Conservation (phyloP, 83 land plant genomes). For the Isoetes engelmannii region DNA sequence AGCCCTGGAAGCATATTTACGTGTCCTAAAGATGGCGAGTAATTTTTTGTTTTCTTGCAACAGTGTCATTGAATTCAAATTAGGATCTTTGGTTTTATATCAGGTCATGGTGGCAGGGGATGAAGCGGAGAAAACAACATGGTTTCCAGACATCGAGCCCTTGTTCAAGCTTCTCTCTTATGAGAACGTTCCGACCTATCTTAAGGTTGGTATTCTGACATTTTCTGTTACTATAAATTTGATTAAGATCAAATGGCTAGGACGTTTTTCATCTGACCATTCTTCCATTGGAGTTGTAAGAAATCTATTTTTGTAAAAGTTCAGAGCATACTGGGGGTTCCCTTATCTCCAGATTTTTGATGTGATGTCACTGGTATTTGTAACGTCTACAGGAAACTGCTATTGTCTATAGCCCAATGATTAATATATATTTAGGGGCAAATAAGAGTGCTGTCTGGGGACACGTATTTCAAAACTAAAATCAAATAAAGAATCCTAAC, state of each 20-base stretch:
- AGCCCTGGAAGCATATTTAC: slow-evolving; percentile 85
- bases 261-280: not conserved
- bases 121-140: slow-evolving; percentile 64
- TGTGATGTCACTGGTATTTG: too few relatives aligned
- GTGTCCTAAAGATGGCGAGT: slow-evolving; percentile 71
- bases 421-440: too few relatives aligned
- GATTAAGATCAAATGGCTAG: not conserved
- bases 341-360: too few relatives aligned
- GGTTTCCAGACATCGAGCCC: slow-evolving; percentile 97
- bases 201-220: slow-evolving; percentile 49
- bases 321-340: too few relatives aligned
- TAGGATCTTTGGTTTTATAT: not conserved
- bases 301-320: too few relatives aligned
- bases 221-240: not conserved
- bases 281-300: too few relatives aligned
- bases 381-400: too few relatives aligned
- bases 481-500: too few relatives aligned
- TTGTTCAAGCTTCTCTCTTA: slow-evolving; percentile 89
- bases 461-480: too few relatives aligned
- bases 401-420: too few relatives aligned
- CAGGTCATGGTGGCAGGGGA: slow-evolving; percentile 89
- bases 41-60: not conserved
- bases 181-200: slow-evolving; percentile 93
- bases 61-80: slow-evolving; percentile 4
- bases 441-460: too few relatives aligned